Evolutionary conservation across 805 yeast genomes (phyloP).

Genomic region (Vanderwaltozyma yarrowii): DNA sequence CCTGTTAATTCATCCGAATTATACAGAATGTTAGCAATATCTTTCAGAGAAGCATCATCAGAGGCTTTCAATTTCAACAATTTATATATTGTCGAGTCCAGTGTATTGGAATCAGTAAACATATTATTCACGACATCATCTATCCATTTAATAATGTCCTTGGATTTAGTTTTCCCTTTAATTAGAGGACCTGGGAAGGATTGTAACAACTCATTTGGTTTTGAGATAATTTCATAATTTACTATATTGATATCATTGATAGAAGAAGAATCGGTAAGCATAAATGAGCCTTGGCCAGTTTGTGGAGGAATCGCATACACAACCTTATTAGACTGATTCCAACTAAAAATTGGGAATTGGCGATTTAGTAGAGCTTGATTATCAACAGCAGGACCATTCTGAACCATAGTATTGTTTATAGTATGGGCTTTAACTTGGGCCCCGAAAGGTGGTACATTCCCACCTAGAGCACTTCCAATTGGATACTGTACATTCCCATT

Average conservation of each 20-base stretch:
- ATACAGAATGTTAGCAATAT: conserved; percentile 26
- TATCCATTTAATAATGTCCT: conserved; percentile 66
- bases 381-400: conserved; percentile 21
- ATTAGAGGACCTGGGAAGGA: conserved; percentile 44
- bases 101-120: conserved; percentile 8
- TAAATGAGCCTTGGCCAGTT: conserved; percentile 9
- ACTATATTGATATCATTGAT: conserved; percentile 29
- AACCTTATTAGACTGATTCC: conserved; percentile 42
- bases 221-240: conserved; percentile 26
- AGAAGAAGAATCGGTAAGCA: conserved; percentile 3
- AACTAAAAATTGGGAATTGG: conserved; percentile 70
- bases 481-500: background rate
- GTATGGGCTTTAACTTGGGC: no score
- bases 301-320: conserved; percentile 36
- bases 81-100: conserved; percentile 16
- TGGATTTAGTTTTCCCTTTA: conserved; percentile 43
- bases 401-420: conserved; percentile 4
- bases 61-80: conserved; percentile 19
- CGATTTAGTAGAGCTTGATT: conserved; percentile 46
- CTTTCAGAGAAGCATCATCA: conserved; percentile 23
- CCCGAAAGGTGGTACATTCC: no score
- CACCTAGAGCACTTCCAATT: no score
- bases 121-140: conserved; percentile 27
- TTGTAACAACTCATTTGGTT: conserved; percentile 23
- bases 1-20: conserved; percentile 9